Evolutionary conservation across 257 asterid species (phyloP).

Genomic region (Linderniella brevidens): DNA sequence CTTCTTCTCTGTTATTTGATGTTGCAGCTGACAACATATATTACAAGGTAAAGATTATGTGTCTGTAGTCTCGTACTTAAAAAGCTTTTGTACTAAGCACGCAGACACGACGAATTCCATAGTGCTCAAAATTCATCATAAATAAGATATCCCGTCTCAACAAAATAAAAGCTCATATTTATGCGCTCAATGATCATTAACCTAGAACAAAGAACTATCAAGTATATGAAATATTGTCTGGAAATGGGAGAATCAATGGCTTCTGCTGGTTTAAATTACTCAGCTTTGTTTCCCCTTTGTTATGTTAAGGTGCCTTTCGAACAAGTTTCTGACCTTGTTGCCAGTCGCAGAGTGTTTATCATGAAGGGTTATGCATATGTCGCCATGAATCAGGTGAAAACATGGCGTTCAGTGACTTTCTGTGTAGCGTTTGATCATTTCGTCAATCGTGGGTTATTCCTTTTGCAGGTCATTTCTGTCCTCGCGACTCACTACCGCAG

Average conservation of each 20-base stretch:
- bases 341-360: slow-evolving; percentile 61
- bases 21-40: slow-evolving; percentile 59
- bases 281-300: no score
- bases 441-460: slow-evolving; percentile 5
- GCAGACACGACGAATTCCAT: no score
- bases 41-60: slow-evolving; percentile 45
- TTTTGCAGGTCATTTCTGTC: slow-evolving; percentile 65
- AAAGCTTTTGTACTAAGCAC: no score
- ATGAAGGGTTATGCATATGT: slow-evolving; percentile 82
- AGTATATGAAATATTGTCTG: no score
- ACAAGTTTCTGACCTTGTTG: slow-evolving; percentile 92
- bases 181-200: no score
- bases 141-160: no score
- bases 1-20: slow-evolving; percentile 6
- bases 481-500: slow-evolving; percentile 70
- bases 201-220: no score
- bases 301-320: slow-evolving; percentile 82
- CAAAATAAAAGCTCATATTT: no score
- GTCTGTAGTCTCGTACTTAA: no score
- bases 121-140: no score
- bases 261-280: no score
- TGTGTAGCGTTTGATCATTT: slow-evolving; percentile 10
- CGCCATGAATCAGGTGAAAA: slow-evolving; percentile 68
- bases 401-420: slow-evolving; percentile 10
- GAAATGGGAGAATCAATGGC: no score